phyloP scores from a whole-genome alignment of 768 basidiomycete species.

The Podaxis carcinomalis region DNA sequence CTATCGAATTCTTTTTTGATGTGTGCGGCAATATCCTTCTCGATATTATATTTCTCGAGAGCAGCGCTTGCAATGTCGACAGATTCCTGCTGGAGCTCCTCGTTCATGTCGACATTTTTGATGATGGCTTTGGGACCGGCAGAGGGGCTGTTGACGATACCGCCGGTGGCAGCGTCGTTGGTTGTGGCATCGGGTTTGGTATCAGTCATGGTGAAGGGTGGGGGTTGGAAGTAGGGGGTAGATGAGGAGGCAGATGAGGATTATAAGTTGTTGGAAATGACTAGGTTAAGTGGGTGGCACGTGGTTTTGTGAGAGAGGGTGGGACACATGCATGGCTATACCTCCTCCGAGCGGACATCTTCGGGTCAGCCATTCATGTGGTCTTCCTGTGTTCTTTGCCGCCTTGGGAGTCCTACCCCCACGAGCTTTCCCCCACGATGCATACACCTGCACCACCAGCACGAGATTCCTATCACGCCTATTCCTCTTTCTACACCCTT shows the following conservation, averaged over 20 bases:
- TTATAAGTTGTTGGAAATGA: conserved; percentile 3
- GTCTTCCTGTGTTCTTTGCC: conserved; percentile 10
- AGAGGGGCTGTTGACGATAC: conserved; percentile 30
- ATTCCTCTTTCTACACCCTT: background rate
- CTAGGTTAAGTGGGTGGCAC: background rate
- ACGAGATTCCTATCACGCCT: conserved; percentile 2
- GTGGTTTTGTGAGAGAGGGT: conserved; percentile 1
- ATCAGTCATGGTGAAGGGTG: conserved; percentile 39
- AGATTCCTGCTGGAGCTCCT: conserved; percentile 94
- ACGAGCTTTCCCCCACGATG: conserved; percentile 6
- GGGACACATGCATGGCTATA: background rate
- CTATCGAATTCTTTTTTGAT: conserved; percentile 99
- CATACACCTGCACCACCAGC: conserved; percentile 3
- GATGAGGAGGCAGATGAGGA: background rate
- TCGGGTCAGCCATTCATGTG: conserved; percentile 8
- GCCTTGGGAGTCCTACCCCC: conserved; percentile 8
- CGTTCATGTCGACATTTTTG: conserved; percentile 95
- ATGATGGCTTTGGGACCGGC: conserved; percentile 74
- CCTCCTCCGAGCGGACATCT: conserved; percentile 6
- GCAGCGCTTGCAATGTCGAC: conserved; percentile 85
- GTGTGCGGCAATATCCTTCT: conserved; percentile 97
- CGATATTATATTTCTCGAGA: conserved; percentile 88
- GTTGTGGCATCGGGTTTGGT: conserved; percentile 53
- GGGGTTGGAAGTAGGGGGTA: background rate
- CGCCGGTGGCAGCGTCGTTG: conserved; percentile 51